Evolutionary conservation across 2,329 filamentous ascomycete species (phyloP).

Genomic region (Aspergillus spinulosporus): DNA sequence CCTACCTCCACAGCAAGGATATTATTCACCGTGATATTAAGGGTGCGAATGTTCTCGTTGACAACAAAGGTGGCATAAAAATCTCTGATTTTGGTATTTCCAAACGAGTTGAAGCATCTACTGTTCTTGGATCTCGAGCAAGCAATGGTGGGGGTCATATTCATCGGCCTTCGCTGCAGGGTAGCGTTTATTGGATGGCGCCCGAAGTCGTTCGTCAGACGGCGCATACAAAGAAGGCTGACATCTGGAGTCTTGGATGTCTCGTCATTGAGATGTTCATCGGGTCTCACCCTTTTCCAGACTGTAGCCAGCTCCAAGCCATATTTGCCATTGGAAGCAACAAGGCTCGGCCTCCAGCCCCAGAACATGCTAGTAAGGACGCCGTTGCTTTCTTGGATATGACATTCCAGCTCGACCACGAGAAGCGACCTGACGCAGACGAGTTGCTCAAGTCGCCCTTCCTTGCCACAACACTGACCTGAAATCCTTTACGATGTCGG

Average conservation of each 20-base stretch:
- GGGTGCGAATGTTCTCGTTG: conserved; percentile 95
- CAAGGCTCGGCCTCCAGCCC: conserved; percentile 83
- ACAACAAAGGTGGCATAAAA: conserved; percentile 98
- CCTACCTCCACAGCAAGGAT: conserved; percentile 88
- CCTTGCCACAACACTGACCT: conserved; percentile 67
- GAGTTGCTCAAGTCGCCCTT: conserved; percentile 84
- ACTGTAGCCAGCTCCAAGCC: conserved; percentile 93
- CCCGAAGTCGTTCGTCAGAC: conserved; percentile 98
- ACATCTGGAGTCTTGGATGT: conserved; percentile 97
- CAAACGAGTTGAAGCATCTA: conserved; percentile 92
- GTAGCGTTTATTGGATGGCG: conserved; percentile 99
- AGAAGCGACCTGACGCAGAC: conserved; percentile 86
- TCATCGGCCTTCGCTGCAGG: conserved; percentile 75
- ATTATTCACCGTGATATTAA: conserved; percentile 99
- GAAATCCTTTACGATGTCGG: conserved; percentile 2
- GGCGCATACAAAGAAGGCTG: conserved; percentile 95
- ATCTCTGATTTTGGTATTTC: conserved; percentile 99
- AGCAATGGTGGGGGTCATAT: conserved; percentile 43
- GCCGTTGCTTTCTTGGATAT: conserved; percentile 78
- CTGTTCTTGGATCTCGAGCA: conserved; percentile 61
- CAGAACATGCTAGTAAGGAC: conserved; percentile 80
- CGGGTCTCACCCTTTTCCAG: conserved; percentile 91
- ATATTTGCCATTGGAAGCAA: conserved; percentile 97
- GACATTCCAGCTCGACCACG: conserved; percentile 95
- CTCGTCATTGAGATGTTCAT: conserved; percentile 99